Evolutionary conservation across 805 yeast genomes (phyloP).

Genomic region (Blastobotrys parvus): DNA sequence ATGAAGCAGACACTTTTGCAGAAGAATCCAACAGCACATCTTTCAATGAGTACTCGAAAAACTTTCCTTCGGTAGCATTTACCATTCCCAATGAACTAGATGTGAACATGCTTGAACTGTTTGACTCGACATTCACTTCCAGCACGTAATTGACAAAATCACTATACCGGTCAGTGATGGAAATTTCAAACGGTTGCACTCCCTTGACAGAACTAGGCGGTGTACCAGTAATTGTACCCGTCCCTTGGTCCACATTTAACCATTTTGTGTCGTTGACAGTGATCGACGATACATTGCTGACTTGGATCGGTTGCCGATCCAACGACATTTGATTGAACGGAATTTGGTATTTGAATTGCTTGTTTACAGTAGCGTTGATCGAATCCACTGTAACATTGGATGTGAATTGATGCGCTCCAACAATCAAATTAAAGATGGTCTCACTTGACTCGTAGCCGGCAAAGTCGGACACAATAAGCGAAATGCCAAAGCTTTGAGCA

Average conservation of each 20-base stretch:
- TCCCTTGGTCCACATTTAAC: slow-evolving; percentile 54
- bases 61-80: slow-evolving; percentile 61
- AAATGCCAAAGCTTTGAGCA: slow-evolving; percentile 58
- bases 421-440: slow-evolving; percentile 60
- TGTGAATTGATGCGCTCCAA: slow-evolving; percentile 83
- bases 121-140: slow-evolving; percentile 15
- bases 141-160: slow-evolving; percentile 27
- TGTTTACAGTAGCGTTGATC: slow-evolving; percentile 61
- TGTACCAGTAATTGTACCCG: slow-evolving; percentile 60
- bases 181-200: slow-evolving; percentile 31
- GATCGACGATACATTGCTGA: slow-evolving; percentile 48
- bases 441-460: slow-evolving; percentile 64
- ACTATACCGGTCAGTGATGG: slow-evolving; percentile 32
- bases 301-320: slow-evolving; percentile 46
- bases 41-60: slow-evolving; percentile 42
- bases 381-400: slow-evolving; percentile 52
- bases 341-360: slow-evolving; percentile 43
- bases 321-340: slow-evolving; percentile 58
- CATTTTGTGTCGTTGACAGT: slow-evolving; percentile 51
- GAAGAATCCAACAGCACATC: slow-evolving; percentile 9
- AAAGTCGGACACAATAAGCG: slow-evolving; percentile 72
- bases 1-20: slow-evolving; percentile 15
- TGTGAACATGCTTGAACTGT: slow-evolving; percentile 30
- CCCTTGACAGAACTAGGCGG: slow-evolving; percentile 36
- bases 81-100: slow-evolving; percentile 42